Evolutionary conservation across 768 basidiomycete species (phyloP), one percentile per base, ranked within the genome.

Genomic region (Suillus subaureus): DNA sequence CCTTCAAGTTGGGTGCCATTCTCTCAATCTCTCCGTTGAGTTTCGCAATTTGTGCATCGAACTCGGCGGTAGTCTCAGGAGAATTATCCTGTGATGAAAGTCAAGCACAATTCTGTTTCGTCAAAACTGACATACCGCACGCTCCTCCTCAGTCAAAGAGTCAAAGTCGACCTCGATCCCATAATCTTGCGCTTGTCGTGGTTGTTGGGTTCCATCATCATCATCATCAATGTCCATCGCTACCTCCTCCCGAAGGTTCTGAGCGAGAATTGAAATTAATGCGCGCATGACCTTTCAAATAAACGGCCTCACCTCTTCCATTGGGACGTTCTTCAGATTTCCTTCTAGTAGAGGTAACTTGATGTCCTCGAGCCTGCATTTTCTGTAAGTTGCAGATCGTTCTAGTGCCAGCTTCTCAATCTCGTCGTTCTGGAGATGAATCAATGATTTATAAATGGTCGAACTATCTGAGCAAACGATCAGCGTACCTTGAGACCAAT

Each of bases 1-100:
- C 97, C 76, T 99, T 99, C 87, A 98, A 83, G 74, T 99, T 99
- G 13, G 97, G 96, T 1, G 94, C 93, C 90, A 99, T 93, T 61
- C 87, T 85, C 70, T 96, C 94, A 61, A 98, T 96, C 69, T 98
- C 96, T 13, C 82, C 78, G 61, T 81, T 86, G 33, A 95, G 78
- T 71, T 89, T 92, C 8, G 83, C 71, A 47, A 97, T 88, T 39
- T 85, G 82, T 35, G 87, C 83, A 65, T 97, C 94, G 33, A 95
- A 83, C 67, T 91, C 86, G 18, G 88, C 84, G 21, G 89, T 81
- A 9, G 83, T 82, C 39, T 90, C 90, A 1, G 84, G 79, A 11
- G 88, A 82, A 33, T 87, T 87, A 70, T 87, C 87, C 84, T 91
- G 74, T 15, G 28, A 57, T 31, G 13, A 49, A 33, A 28, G 37